Percentiles rank a stretch among this genome's conserved stretches.
phyloP scores from a whole-genome alignment of 1,139 yeast species.

The Pichia sp. region DNA sequence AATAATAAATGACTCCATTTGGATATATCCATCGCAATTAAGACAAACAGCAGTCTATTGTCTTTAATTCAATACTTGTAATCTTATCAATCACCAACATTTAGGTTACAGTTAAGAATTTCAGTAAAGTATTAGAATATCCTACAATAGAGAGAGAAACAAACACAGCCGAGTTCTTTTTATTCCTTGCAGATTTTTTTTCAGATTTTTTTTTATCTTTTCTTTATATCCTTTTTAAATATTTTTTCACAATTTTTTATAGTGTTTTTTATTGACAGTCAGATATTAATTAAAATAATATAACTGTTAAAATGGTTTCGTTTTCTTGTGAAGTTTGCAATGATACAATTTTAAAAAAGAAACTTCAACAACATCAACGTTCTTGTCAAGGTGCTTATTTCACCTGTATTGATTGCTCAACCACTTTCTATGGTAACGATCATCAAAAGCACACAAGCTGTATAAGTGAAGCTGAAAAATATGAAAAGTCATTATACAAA shows the following conservation, averaged over 20 bases:
- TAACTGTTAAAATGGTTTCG: constrained; percentile 40
- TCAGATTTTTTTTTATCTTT: too few relatives aligned
- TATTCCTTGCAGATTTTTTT: too few relatives aligned
- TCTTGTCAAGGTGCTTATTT: constrained; percentile 83
- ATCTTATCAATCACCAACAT: too few relatives aligned
- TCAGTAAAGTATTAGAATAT: too few relatives aligned
- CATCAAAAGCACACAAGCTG: constrained; percentile 80
- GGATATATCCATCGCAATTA: too few relatives aligned
- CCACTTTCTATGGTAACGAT: constrained; percentile 68
- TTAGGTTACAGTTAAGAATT: too few relatives aligned
- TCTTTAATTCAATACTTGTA: too few relatives aligned
- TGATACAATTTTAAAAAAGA: constrained; percentile 85
- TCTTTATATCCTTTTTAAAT: constrained; percentile 1
- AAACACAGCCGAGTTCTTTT: too few relatives aligned
- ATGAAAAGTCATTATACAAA: constrained; percentile 76
- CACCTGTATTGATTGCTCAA: constrained; percentile 91
- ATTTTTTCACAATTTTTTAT: neutral
- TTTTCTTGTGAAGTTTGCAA: constrained; percentile 72
- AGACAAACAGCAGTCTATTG: too few relatives aligned
- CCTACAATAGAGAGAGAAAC: too few relatives aligned
- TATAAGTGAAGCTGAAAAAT: constrained; percentile 90
- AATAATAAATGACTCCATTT: too few relatives aligned
- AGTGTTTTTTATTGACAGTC: neutral
- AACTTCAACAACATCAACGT: constrained; percentile 74
- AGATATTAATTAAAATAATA: neutral